These are phyloP conservation scores for Podosphaera leucotricha DNA, from an alignment of 2,329 filamentous ascomycete genomes.

Conservation along the genomic window DNA sequence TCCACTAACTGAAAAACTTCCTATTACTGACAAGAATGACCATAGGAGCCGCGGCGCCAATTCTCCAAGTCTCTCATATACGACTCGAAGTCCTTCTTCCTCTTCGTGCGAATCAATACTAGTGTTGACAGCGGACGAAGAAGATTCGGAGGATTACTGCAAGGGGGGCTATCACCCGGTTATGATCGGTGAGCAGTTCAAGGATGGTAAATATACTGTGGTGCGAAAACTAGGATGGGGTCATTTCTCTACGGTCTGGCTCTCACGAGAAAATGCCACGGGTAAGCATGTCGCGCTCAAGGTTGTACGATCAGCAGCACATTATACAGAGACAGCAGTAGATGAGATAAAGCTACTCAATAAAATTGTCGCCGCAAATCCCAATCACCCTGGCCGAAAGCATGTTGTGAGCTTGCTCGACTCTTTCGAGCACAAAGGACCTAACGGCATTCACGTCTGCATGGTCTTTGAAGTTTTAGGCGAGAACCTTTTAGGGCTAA, in stretches of 20 bases:
- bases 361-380: slow-evolving; percentile 88
- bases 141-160: slow-evolving; percentile 98
- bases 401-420: slow-evolving; percentile 92
- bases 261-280: slow-evolving; percentile 59
- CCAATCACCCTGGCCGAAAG: slow-evolving; percentile 75
- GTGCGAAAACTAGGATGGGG: slow-evolving; percentile 96
- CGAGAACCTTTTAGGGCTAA: slow-evolving; percentile 80
- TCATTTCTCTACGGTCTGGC: slow-evolving; percentile 94
- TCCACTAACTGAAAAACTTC: slow-evolving; percentile 12
- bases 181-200: slow-evolving; percentile 84
- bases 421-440: slow-evolving; percentile 93
- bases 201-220: slow-evolving; percentile 88
- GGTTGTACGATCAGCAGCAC: slow-evolving; percentile 87
- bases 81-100: slow-evolving; percentile 27
- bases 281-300: slow-evolving; percentile 94
- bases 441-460: slow-evolving; percentile 88
- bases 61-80: slow-evolving; percentile 22
- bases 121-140: slow-evolving; percentile 90
- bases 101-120: slow-evolving; percentile 61
- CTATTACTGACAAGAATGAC: slow-evolving; percentile 11
- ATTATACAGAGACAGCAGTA: slow-evolving; percentile 96
- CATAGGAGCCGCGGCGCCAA: slow-evolving; percentile 12
- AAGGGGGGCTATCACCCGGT: slow-evolving; percentile 98
- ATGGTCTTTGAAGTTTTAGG: slow-evolving; percentile 98
- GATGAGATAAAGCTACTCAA: slow-evolving; percentile 98